Evolutionary conservation across 805 yeast species (phyloP).

Genomic region (Candida nemodendra): DNA sequence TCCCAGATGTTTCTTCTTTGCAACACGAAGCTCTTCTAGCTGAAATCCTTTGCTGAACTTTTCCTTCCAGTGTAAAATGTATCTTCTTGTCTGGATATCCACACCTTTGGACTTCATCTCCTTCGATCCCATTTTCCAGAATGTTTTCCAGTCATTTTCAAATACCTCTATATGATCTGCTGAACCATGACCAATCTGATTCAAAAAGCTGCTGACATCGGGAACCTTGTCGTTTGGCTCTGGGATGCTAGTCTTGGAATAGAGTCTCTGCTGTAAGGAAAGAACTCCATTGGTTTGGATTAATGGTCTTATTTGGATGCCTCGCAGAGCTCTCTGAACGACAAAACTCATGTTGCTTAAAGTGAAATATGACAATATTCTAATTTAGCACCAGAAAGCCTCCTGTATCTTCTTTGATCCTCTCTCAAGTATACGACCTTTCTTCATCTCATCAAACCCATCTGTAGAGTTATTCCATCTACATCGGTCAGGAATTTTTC

Average conservation of each 20-base stretch:
- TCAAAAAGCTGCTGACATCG: slow-evolving; percentile 71
- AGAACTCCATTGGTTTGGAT: background rate
- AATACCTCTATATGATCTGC: slow-evolving; percentile 66
- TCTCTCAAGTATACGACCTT: no score
- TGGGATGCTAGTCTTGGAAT: slow-evolving; percentile 32
- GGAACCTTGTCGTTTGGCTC: slow-evolving; percentile 55
- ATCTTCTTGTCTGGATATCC: slow-evolving; percentile 67
- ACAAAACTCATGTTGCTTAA: background rate
- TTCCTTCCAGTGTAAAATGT: slow-evolving; percentile 71
- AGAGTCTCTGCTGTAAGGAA: background rate
- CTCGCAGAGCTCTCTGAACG: background rate
- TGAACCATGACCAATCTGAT: slow-evolving; percentile 75
- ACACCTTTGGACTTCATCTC: slow-evolving; percentile 75
- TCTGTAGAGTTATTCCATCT: no score
- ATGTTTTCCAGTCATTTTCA: slow-evolving; percentile 65
- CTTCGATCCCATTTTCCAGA: slow-evolving; percentile 55
- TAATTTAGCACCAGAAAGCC: no score
- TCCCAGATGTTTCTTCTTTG: slow-evolving; percentile 80
- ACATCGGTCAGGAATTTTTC: no score
- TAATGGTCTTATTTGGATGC: background rate
- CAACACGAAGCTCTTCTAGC: slow-evolving; percentile 55
- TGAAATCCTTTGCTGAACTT: slow-evolving; percentile 54
- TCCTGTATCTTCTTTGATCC: no score
- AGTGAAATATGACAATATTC: no score
- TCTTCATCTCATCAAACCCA: no score